These are phyloP conservation scores for Backusella tarrabulga DNA, from an alignment of 192 early-diverging fungal genomes.

Conservation along the genomic window DNA sequence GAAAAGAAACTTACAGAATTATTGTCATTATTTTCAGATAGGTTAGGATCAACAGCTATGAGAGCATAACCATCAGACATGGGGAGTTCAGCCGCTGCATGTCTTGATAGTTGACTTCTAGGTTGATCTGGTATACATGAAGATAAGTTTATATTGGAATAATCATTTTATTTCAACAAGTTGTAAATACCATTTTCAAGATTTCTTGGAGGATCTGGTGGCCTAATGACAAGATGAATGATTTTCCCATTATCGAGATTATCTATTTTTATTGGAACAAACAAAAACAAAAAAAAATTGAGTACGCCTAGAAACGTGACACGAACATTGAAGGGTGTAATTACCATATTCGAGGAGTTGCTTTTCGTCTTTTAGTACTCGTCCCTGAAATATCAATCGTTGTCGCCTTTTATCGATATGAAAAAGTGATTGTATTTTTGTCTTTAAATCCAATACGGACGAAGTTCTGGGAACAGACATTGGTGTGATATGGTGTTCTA, in stretches of 20 bases:
- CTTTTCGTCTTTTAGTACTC: not conserved
- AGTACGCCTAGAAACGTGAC: not conserved
- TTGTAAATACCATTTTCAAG: not conserved
- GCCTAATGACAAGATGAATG: not conserved
- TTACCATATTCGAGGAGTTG: not conserved
- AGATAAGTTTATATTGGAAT: slow-evolving; percentile 1
- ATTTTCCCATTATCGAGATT: not conserved
- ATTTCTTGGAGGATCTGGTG: slow-evolving; percentile 1
- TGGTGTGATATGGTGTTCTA: not conserved
- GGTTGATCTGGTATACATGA: not conserved
- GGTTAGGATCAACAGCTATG: not conserved
- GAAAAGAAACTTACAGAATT: not conserved
- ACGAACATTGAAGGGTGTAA: not conserved
- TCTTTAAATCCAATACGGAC: not conserved
- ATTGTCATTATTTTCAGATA: not conserved
- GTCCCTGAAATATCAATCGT: slow-evolving; percentile 4
- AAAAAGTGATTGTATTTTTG: not conserved
- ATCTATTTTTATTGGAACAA: not conserved
- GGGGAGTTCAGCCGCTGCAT: not conserved
- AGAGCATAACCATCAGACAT: slow-evolving; percentile 1
- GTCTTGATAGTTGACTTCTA: slow-evolving; percentile 1
- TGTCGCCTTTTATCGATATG: not conserved
- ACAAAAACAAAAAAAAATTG: not conserved
- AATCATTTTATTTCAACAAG: not conserved
- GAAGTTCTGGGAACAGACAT: not conserved